Conservation (phyloP, 129 eudicot genomes). For the Tagetes erecta region DNA sequence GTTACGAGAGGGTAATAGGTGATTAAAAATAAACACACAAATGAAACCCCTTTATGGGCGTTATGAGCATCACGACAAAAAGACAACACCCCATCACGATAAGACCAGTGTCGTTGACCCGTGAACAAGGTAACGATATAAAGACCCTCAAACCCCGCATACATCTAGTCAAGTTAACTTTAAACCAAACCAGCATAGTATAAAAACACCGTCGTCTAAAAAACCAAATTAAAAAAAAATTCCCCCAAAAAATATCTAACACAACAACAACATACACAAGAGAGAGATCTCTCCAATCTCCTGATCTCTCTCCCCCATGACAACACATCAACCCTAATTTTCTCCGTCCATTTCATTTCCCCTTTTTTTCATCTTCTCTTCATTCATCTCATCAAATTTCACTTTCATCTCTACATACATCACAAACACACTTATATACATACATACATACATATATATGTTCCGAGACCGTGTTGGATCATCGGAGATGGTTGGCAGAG, state of each 20-base stretch:
- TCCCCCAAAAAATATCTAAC: slow-evolving; percentile 10
- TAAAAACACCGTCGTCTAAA: background rate
- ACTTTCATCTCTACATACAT: slow-evolving; percentile 16
- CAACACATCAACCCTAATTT: slow-evolving; percentile 38
- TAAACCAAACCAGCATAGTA: too few relatives aligned
- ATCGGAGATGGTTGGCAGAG: slow-evolving; percentile 51
- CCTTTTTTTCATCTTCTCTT: background rate
- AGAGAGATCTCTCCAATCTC: slow-evolving; percentile 29
- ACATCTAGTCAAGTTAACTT: too few relatives aligned
- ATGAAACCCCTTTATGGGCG: too few relatives aligned
- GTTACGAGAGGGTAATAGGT: too few relatives aligned
- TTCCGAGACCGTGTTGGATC: slow-evolving; percentile 55
- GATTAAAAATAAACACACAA: too few relatives aligned
- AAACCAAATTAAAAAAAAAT: background rate
- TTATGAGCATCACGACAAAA: too few relatives aligned
- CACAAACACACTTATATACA: background rate
- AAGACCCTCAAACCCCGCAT: too few relatives aligned
- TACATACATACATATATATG: slow-evolving; percentile 30
- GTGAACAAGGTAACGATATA: too few relatives aligned
- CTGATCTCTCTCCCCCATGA: slow-evolving; percentile 22
- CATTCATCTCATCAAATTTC: background rate
- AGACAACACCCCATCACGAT: too few relatives aligned
- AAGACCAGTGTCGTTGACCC: too few relatives aligned
- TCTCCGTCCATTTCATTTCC: slow-evolving; percentile 24
- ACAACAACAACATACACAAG: background rate